A percentile compares a stretch with the other conserved stretches of the same genome.
Conservation (phyloP, 306 rosid species). For the Mimosa pudica region DNA sequence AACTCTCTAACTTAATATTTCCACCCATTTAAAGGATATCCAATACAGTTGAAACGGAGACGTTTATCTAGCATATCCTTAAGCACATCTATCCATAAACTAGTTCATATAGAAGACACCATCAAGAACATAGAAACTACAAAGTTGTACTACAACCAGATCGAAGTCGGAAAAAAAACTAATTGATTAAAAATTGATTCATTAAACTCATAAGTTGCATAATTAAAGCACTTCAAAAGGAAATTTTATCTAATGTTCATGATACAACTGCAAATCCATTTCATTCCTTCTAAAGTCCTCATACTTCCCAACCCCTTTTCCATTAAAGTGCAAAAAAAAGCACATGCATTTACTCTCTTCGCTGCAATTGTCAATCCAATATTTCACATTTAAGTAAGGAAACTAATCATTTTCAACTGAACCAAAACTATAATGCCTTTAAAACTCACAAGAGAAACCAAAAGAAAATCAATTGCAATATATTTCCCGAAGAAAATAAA, state of each 20-base stretch:
- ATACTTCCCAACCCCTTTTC: neutral
- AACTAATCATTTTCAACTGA: neutral
- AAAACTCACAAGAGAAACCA: neutral
- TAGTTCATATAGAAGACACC: neutral
- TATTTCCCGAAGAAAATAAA: neutral
- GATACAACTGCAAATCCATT: neutral
- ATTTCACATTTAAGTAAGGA: constrained; percentile 5
- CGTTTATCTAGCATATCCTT: neutral
- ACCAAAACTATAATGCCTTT: neutral
- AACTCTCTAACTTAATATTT: neutral
- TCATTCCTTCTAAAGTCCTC: neutral
- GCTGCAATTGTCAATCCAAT: neutral
- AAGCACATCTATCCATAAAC: neutral
- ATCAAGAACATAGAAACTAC: neutral
- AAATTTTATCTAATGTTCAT: neutral
- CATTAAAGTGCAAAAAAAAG: neutral
- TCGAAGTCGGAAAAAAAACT: neutral
- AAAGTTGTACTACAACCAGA: neutral
- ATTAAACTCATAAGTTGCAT: neutral
- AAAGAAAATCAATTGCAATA: neutral
- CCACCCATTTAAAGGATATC: neutral
- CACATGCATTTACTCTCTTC: neutral
- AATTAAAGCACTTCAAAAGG: neutral
- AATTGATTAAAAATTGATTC: neutral
- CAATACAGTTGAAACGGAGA: neutral